Evolutionary conservation across 495 filamentous ascomycete genomes (phyloP).

Genomic region (Tuber umbilicatum): DNA sequence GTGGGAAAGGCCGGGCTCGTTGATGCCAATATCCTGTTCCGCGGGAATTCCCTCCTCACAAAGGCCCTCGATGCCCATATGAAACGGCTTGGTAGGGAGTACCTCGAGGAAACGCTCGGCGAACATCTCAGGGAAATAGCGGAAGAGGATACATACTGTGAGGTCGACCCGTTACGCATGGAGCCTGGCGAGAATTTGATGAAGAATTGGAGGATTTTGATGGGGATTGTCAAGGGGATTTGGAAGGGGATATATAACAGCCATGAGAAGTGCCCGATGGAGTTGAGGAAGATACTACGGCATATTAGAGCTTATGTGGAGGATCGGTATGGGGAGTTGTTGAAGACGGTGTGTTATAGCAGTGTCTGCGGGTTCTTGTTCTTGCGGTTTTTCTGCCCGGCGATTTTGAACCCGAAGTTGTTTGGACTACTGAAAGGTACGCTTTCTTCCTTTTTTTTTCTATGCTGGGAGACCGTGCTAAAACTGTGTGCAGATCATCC

Average conservation of each 20-base stretch:
- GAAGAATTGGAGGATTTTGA: slow-evolving; percentile 75
- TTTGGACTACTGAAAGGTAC: slow-evolving; percentile 82
- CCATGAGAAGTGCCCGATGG: slow-evolving; percentile 66
- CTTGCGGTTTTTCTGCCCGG: slow-evolving; percentile 90
- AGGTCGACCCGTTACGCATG: slow-evolving; percentile 81
- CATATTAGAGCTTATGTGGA: slow-evolving; percentile 91
- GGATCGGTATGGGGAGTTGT: slow-evolving; percentile 92
- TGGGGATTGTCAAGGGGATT: slow-evolving; percentile 67
- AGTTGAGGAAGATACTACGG: slow-evolving; percentile 79
- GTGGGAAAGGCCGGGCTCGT: slow-evolving; percentile 58
- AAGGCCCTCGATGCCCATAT: slow-evolving; percentile 92
- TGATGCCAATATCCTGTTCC: slow-evolving; percentile 91
- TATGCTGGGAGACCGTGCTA: slow-evolving; percentile 10
- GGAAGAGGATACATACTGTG: slow-evolving; percentile 80
- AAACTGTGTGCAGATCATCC: slow-evolving; percentile 62
- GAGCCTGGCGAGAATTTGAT: slow-evolving; percentile 65
- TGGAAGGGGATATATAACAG: slow-evolving; percentile 78
- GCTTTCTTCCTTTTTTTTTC: slow-evolving; percentile 3
- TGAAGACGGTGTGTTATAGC: slow-evolving; percentile 87
- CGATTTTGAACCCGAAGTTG: slow-evolving; percentile 90
- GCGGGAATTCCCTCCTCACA: slow-evolving; percentile 90
- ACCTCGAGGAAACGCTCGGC: slow-evolving; percentile 79
- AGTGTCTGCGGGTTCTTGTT: slow-evolving; percentile 97
- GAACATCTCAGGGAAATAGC: slow-evolving; percentile 82
- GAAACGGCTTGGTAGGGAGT: slow-evolving; percentile 89